Evolutionary conservation across 306 rosid species (phyloP), one percentile per base, ranked within the genome.

Genomic region (Datisca glomerata): DNA sequence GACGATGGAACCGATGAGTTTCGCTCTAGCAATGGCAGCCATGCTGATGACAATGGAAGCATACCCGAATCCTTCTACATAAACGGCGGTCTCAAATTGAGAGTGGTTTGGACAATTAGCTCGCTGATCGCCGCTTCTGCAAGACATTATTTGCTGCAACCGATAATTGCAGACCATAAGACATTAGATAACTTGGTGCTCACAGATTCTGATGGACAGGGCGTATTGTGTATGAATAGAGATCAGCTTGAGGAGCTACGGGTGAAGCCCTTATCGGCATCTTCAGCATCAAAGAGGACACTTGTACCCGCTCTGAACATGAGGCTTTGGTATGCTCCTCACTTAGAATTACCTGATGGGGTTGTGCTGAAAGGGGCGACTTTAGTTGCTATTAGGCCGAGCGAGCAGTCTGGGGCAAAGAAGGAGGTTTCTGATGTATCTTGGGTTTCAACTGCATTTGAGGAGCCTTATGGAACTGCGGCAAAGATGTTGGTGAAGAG

Each of bases 251-350:
- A 91, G 78, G 98, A 91, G 78, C 45, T 91, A 57, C 73, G 98
- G 33, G 92, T 91, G 64, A 91, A 91, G 92, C 98, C 98, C 0
- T 49, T 91, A 4, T 84, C 98, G 10, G 96, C 98, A n/a, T 91
- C 98, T 18, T 78, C 91, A 0, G 93, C 98, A 0, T 78, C 98
- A 0, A 91, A 91, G 76, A 66, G 98, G 70, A 91, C 98, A 18
- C 96, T 84, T 18, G 98, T 91, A n/a, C 98, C 98, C 11, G 98
- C 96, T 0, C 77, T 91, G 3, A 84, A 81, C 25, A 91, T 91
- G 98, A 67, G 94, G 55, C 92, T 91, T 7, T 91, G 98, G 98
- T 91, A 91, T 21, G 98, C 98, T 0, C 93, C 98, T 0, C 92
- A 69, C 22, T 24, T 84, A 57, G 96, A 84, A 42, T 63, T 91